phyloP scores from a whole-genome alignment of 352 stramenopile species.

The Pythium myriotylum region DNA sequence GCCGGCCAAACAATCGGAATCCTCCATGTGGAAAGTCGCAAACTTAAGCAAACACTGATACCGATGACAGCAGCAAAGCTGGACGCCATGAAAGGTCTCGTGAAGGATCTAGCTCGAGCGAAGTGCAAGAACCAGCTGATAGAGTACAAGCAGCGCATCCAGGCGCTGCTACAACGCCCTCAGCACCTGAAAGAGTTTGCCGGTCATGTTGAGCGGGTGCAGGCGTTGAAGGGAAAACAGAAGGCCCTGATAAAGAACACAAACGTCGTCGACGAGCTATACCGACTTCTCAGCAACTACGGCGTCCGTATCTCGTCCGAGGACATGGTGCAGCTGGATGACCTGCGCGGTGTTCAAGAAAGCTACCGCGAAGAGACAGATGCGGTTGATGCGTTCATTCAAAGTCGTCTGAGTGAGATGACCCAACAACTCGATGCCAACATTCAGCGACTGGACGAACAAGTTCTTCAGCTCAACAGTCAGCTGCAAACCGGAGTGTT shows the following conservation, averaged over 20 bases:
- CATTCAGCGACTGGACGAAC: constrained; percentile 92
- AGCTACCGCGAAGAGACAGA: constrained; percentile 90
- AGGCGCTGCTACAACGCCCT: constrained; percentile 79
- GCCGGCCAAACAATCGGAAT: constrained; percentile 91
- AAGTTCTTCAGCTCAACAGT: constrained; percentile 84
- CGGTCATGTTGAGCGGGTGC: constrained; percentile 79
- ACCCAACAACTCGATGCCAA: constrained; percentile 91
- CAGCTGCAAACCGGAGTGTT: constrained; percentile 87
- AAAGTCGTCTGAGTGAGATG: constrained; percentile 90
- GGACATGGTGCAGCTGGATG: constrained; percentile 93
- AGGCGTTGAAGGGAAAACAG: constrained; percentile 73
- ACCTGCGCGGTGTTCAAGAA: constrained; percentile 85
- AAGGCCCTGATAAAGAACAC: constrained; percentile 85
- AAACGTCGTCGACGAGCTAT: constrained; percentile 93
- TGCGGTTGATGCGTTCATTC: constrained; percentile 82
- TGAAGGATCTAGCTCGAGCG: constrained; percentile 88
- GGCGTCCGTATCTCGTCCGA: constrained; percentile 91
- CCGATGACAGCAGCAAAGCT: constrained; percentile 92
- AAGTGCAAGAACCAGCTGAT: constrained; percentile 89
- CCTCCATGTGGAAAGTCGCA: constrained; percentile 91
- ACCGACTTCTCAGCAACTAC: constrained; percentile 90
- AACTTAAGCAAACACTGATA: constrained; percentile 93
- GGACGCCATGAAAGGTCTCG: constrained; percentile 91
- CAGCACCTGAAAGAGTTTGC: constrained; percentile 93
- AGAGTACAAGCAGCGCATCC: constrained; percentile 91